phyloP scores from a whole-genome alignment of 208 protist genomes.

The Crithidia bombi region DNA sequence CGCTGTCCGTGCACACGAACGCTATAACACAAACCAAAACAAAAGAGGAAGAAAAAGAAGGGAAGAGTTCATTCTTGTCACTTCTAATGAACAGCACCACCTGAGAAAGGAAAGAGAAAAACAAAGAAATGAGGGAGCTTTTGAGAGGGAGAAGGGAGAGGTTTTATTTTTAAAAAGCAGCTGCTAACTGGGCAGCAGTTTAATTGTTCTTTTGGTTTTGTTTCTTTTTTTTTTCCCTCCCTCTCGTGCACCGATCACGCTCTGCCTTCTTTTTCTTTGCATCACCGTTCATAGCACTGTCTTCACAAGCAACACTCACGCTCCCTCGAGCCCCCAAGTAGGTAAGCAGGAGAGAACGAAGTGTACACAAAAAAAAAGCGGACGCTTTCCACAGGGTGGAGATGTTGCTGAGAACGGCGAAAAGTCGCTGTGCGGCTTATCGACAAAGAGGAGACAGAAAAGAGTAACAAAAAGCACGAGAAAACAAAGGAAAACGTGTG shows the following conservation, averaged over 20 bases:
- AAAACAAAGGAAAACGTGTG: background rate
- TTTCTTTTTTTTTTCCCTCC: slow-evolving; percentile 1
- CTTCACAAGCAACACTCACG: too few relatives aligned
- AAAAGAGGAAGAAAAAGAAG: slow-evolving; percentile 3
- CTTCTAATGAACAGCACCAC: too few relatives aligned
- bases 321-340: too few relatives aligned
- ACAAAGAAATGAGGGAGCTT: slow-evolving; percentile 4
- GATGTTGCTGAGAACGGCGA: slow-evolving; percentile 1
- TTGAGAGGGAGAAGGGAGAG: slow-evolving; percentile 5
- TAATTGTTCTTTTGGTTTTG: background rate
- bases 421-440: slow-evolving; percentile 5
- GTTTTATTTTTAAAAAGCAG: too few relatives aligned
- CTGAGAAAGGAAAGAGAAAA: slow-evolving; percentile 2
- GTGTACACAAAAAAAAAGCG: too few relatives aligned
- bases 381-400: background rate
- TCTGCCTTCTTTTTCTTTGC: background rate
- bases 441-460: background rate
- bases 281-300: background rate
- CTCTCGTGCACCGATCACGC: background rate
- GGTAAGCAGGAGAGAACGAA: background rate
- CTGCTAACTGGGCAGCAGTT: background rate
- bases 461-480: slow-evolving; percentile 1
- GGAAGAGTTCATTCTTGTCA: too few relatives aligned
- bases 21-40: background rate
- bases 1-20: background rate